Conservation (phyloP, 1,284 basidiomycete species). For the Lentinula novae-zelandiae region DNA sequence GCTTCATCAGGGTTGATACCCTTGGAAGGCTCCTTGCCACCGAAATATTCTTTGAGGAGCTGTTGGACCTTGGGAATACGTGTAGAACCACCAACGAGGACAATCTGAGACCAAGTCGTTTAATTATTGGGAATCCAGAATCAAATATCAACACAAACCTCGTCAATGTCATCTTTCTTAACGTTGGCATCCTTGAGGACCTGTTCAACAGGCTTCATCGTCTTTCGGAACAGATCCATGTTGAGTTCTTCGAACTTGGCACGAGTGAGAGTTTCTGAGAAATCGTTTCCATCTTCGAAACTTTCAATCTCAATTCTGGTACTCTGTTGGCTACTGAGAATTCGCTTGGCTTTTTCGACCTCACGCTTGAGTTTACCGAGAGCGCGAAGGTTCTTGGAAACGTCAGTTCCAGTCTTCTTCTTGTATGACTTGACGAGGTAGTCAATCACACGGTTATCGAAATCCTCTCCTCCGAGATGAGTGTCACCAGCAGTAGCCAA, state of each 20-base stretch:
- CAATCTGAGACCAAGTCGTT: slow-evolving; percentile 41
- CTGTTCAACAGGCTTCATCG: slow-evolving; percentile 99
- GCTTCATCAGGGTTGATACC: slow-evolving; percentile 96
- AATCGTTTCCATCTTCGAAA: slow-evolving; percentile 96
- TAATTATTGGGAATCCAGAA: neutral
- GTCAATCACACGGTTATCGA: slow-evolving; percentile 95
- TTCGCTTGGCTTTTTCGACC: slow-evolving; percentile 98
- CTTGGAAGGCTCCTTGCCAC: slow-evolving; percentile 88
- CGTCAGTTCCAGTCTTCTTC: slow-evolving; percentile 92
- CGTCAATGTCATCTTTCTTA: slow-evolving; percentile 96
- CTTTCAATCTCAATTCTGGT: slow-evolving; percentile 88
- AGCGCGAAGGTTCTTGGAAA: slow-evolving; percentile 82
- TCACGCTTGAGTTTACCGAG: slow-evolving; percentile 98
- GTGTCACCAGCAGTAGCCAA: slow-evolving; percentile 98
- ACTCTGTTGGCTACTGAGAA: slow-evolving; percentile 88
- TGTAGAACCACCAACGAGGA: slow-evolving; percentile 95
- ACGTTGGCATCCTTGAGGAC: slow-evolving; percentile 97
- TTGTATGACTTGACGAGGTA: slow-evolving; percentile 93
- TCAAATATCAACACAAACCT: slow-evolving; percentile 45
- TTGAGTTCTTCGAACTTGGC: slow-evolving; percentile 99
- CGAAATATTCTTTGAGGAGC: slow-evolving; percentile 92
- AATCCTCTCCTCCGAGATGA: slow-evolving; percentile 98
- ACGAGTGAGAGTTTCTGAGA: slow-evolving; percentile 93
- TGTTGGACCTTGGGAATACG: slow-evolving; percentile 99
- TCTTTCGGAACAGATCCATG: slow-evolving; percentile 98